A percentile compares a stretch with the other conserved stretches of the same genome.
phyloP scores from a whole-genome alignment of 352 stramenopile genomes.

The Blastocystis sp. region DNA sequence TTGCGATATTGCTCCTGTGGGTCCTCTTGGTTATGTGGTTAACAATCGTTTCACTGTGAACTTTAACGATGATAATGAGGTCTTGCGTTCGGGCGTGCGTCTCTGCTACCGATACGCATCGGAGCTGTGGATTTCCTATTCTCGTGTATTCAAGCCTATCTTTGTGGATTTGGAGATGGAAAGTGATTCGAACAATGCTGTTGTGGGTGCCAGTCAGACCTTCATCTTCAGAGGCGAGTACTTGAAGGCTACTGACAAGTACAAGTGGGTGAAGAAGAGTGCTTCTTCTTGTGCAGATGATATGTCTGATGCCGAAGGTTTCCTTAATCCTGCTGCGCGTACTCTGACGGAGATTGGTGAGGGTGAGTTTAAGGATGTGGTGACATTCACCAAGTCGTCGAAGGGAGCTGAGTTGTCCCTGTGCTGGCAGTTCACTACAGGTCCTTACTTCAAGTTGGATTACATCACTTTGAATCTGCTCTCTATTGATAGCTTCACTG shows the following conservation, averaged over 20 bases:
- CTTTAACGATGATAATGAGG: neutral
- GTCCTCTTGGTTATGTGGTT: neutral
- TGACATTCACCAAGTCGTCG: constrained; percentile 50
- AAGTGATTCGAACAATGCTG: neutral
- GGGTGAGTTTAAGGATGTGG: neutral
- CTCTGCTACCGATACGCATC: constrained; percentile 28
- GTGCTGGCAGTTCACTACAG: constrained; percentile 55
- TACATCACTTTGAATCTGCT: neutral
- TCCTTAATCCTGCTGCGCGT: neutral
- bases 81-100: neutral
- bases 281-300: neutral
- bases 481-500: constrained; percentile 19
- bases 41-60: constrained; percentile 23
- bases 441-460: constrained; percentile 9
- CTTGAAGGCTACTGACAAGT: neutral
- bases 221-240: constrained; percentile 30
- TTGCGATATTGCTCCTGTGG: neutral
- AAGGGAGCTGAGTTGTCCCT: constrained; percentile 38
- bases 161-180: neutral
- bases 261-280: constrained; percentile 67
- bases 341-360: neutral
- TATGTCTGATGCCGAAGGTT: constrained; percentile 3
- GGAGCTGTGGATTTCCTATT: constrained; percentile 38
- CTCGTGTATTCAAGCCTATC: neutral
- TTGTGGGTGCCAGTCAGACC: constrained; percentile 2